Conservation (phyloP, 2,329 filamentous ascomycete genomes). For the Hymenoscyphus scutula region DNA sequence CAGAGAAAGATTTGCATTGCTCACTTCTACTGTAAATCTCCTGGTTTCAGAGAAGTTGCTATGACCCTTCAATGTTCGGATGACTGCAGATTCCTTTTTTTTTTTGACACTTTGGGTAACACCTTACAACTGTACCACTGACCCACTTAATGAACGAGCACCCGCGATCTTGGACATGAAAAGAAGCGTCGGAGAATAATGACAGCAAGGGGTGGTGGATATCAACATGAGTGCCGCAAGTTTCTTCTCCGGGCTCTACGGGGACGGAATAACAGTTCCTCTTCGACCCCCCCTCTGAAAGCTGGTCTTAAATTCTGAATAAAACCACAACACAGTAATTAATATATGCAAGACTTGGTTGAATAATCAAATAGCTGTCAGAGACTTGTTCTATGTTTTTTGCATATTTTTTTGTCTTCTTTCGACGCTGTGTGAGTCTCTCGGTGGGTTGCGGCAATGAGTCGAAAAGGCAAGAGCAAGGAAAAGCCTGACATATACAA, state of each 20-base stretch:
- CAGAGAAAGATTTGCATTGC: too few relatives aligned
- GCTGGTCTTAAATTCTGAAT: too few relatives aligned
- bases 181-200: not conserved
- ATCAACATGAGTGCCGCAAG: not conserved
- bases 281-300: too few relatives aligned
- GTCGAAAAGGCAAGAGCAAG: not conserved
- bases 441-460: too few relatives aligned
- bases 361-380: too few relatives aligned
- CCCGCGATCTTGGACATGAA: not conserved
- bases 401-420: too few relatives aligned
- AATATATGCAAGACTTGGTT: too few relatives aligned
- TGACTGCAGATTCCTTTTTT: not conserved
- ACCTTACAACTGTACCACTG: not conserved
- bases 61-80: not conserved
- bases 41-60: not conserved
- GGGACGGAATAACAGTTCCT: too few relatives aligned
- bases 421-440: not conserved
- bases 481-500: not conserved
- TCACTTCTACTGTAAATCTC: not conserved
- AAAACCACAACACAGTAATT: too few relatives aligned
- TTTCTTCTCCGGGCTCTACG: not conserved
- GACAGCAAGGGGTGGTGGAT: too few relatives aligned
- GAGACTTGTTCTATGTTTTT: too few relatives aligned
- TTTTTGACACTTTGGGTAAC: not conserved
- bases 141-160: not conserved